phyloP scores from a whole-genome alignment of 2,329 filamentous ascomycete genomes.

The Penicillium nordicum region DNA sequence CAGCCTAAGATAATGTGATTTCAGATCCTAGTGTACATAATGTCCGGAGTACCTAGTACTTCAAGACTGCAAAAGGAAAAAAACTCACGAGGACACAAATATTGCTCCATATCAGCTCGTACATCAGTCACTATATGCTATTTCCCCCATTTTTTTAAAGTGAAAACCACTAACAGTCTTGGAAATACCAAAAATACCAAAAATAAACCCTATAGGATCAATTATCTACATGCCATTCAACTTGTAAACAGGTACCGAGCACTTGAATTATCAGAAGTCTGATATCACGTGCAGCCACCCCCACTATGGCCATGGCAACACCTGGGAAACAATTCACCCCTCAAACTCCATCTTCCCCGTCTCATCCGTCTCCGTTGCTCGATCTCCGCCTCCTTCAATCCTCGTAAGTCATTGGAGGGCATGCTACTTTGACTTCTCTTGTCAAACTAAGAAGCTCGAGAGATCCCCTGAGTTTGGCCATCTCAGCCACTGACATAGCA shows the following conservation, averaged over 20 bases:
- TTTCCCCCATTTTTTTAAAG: neutral
- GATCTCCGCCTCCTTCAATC: slow-evolving; percentile 5
- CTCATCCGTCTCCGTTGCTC: slow-evolving; percentile 18
- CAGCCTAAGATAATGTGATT: neutral
- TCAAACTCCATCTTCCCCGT: slow-evolving; percentile 31
- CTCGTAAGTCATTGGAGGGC: slow-evolving; percentile 8
- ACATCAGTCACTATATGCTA: neutral
- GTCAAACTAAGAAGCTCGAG: neutral
- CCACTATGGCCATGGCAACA: slow-evolving; percentile 35
- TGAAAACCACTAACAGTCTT: neutral
- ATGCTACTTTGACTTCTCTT: neutral
- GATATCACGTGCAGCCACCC: slow-evolving; percentile 26
- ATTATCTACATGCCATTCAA: neutral
- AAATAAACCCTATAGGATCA: neutral
- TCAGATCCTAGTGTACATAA: too few species aligned
- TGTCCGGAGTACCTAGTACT: neutral
- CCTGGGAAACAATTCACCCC: slow-evolving; percentile 32
- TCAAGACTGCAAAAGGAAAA: neutral
- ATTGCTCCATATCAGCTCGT: neutral
- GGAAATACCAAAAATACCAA: neutral
- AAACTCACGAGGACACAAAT: neutral
- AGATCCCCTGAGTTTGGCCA: neutral
- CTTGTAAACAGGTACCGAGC: neutral
- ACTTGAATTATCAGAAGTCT: slow-evolving; percentile 18
- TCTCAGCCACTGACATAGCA: slow-evolving; percentile 31